Evolutionary conservation across 306 rosid genomes (phyloP).

Genomic region (Morella rubra): DNA sequence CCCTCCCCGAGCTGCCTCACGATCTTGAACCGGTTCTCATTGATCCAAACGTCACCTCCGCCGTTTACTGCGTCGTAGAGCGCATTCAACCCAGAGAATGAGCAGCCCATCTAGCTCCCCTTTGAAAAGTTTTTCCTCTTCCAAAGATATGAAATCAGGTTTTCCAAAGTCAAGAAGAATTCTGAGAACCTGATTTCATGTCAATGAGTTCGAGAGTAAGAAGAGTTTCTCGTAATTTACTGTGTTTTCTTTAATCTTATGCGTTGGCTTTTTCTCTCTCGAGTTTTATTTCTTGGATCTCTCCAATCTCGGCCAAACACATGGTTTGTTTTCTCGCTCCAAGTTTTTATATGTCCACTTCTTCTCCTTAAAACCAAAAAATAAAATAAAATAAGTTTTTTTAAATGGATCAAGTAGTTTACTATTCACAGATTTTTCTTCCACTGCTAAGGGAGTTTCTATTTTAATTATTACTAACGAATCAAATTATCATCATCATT

Average conservation of each 20-base stretch:
- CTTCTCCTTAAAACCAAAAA: not conserved
- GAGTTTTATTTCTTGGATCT: slow-evolving; percentile 25
- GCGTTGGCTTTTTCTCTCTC: not conserved
- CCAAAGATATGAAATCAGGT: slow-evolving; percentile 42
- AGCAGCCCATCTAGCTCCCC: slow-evolving; percentile 67
- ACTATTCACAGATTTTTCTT: too few relatives aligned
- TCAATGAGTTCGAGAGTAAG: not conserved
- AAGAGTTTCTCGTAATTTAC: not conserved
- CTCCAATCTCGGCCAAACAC: slow-evolving; percentile 43
- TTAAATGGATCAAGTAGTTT: too few relatives aligned
- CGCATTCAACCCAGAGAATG: slow-evolving; percentile 92
- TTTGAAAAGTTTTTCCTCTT: not conserved
- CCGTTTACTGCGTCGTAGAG: slow-evolving; percentile 86
- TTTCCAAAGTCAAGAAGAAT: slow-evolving; percentile 7
- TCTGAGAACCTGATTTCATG: slow-evolving; percentile 61
- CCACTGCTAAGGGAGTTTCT: too few relatives aligned
- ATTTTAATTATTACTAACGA: too few relatives aligned
- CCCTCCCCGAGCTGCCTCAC: slow-evolving; percentile 98
- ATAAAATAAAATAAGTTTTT: too few relatives aligned
- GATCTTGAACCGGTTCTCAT: slow-evolving; percentile 84
- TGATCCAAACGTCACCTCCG: slow-evolving; percentile 98
- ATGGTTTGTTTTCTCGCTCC: slow-evolving; percentile 18
- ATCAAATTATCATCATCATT: too few relatives aligned
- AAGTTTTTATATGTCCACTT: slow-evolving; percentile 6
- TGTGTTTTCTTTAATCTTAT: not conserved